Evolutionary conservation across 2,329 filamentous ascomycete species (phyloP), one percentile per base, ranked within the genome.

Genomic region (Trichophyton simii): DNA sequence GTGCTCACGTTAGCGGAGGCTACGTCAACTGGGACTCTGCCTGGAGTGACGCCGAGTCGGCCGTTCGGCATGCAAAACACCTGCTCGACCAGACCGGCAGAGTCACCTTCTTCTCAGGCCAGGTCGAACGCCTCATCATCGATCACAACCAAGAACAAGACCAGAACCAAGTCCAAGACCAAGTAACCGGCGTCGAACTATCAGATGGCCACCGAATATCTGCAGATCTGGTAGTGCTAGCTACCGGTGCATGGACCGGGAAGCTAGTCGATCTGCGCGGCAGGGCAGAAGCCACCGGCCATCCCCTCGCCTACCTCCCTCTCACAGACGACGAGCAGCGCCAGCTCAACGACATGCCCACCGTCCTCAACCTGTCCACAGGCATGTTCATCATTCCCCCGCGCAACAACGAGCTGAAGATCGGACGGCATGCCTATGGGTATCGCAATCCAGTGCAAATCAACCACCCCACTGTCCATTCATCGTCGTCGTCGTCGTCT

Each of bases 201-300:
- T 67, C 69, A 1, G 75, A 82, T 63, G 80, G 79, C 1, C 72
- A 72, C 5, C 75, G 70, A 8, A 65, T 89, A 5, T 75, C 74
- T 3, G 88, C 87, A 1, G 87, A 89, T 62, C 79, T 95, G 6
- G 86, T 88, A 38, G 79, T 96, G 61, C 80, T 95, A 1, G 91
- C 92, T 0, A 85, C 91, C 0, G 92, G 92, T 15, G 91, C 92
- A 3, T 97, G 92, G 91, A 89, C 88, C 1, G 83, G 86, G 1
- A 80, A 82, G 1, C 79, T 96, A 22, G 76, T 96, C 61, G 88
- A 96, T 72, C 78, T 96, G 0, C 79, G 85, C 55, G 89, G 89
- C 28, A 83, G 88, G 52, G 86, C 85, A 44, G 82, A 87, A 65
- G 88, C 91, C 1, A 95, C 90, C 0, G 92, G 89, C 13, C 92